Evolutionary conservation across 2,329 filamentous ascomycete species (phyloP), one percentile per base, ranked within the genome.

Genomic region (Fonsecaea pedrosoi): DNA sequence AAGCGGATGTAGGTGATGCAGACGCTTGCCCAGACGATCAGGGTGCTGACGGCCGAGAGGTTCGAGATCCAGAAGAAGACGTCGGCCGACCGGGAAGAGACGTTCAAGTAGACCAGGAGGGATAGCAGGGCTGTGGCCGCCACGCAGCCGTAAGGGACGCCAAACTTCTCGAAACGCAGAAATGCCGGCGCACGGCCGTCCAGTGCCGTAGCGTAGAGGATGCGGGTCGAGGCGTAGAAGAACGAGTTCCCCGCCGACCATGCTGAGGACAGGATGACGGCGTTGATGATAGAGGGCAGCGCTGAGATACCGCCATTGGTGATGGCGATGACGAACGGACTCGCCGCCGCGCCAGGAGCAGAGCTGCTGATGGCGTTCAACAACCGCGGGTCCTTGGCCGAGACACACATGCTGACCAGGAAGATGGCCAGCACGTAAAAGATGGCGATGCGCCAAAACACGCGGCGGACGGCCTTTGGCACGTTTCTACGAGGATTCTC

Each of bases 321-420:
- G 58, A 83, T 82, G 3, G 81, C 82, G 54, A 85, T 83, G 37
- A 84, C 83, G 73, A 82, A 86, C 0, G 84, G 84, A 2, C 81
- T 84, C 1, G 79, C 77, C 2, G 78, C 79, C 3, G 74, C 77
- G 15, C 75, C 75, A 5, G 68, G 93, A 90, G 70, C 93, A 90
- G 73, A 88, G 91, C 4, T 89, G 89, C 50, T 75, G 78, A 50
- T 77, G 74, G 12, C 76, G 54, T 77, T 78, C 34, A 88, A 80
- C 3, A 89, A 80, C 38, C 79, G 76, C 0, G 78, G 69, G 79
- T 88, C 83, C 45, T 86, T 82, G 64, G 81, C 84, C 8, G 85
- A 81, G n/a, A 89, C 85, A 8, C 84, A 79, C 61, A 90, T 81
- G 35, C 87, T 86, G 50, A 88, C 85, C 12, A 85, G 80, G 9